These are phyloP conservation scores for Hortiboletus campestris DNA, from an alignment of 768 basidiomycete species.

Conservation along the genomic window DNA sequence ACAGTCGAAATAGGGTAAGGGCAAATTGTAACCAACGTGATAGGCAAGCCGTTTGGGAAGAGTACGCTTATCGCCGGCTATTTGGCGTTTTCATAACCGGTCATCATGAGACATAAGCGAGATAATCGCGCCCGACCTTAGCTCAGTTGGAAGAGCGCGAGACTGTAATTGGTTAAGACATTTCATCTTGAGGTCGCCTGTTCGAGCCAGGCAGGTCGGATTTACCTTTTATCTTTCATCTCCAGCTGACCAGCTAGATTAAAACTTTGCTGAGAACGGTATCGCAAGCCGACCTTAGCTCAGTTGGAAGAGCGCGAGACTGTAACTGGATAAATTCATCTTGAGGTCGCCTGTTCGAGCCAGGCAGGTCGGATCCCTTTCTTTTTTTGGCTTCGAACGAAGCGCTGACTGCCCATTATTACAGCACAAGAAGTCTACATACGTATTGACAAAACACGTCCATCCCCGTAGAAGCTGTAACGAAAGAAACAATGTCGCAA, in stretches of 20 bases:
- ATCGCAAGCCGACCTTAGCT: slow-evolving; percentile 27
- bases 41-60: background rate
- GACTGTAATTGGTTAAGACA: slow-evolving; percentile 41
- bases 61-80: too few species aligned
- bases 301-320: slow-evolving; percentile 54
- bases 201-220: slow-evolving; percentile 36
- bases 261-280: too few species aligned
- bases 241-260: too few species aligned
- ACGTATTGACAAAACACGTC: too few species aligned
- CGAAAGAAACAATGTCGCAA: too few species aligned
- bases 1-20: background rate
- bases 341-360: background rate
- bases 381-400: background rate
- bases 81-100: background rate
- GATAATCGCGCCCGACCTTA: slow-evolving; percentile 17
- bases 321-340: slow-evolving; percentile 30
- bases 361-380: slow-evolving; percentile 30
- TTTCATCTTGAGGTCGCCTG: slow-evolving; percentile 44
- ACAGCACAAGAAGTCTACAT: too few species aligned
- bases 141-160: slow-evolving; percentile 52
- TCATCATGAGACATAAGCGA: background rate
- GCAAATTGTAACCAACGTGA: too few species aligned
- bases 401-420: too few species aligned
- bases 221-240: too few species aligned
- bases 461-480: too few species aligned